Evolutionary conservation across 2,329 filamentous ascomycete species (phyloP).

Genomic region (Seiridium cupressi): DNA sequence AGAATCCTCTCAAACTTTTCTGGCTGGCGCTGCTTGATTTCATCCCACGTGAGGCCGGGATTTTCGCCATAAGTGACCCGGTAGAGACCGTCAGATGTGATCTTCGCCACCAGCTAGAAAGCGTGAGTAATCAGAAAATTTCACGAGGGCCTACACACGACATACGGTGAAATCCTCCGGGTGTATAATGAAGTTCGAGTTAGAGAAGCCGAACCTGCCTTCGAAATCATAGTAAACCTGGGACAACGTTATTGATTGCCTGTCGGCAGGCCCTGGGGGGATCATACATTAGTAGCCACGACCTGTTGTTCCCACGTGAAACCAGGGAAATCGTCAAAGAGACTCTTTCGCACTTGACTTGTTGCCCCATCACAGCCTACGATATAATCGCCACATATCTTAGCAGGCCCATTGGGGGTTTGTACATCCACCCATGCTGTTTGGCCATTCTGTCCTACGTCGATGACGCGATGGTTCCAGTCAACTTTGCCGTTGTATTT

Average conservation of each 20-base stretch:
- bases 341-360: conserved; percentile 42
- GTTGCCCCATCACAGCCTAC: conserved; percentile 56
- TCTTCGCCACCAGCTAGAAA: conserved; percentile 56
- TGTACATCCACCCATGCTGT: conserved; percentile 45
- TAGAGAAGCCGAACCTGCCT: conserved; percentile 47
- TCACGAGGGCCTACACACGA: background rate
- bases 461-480: conserved; percentile 46
- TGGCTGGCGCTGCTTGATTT: conserved; percentile 52
- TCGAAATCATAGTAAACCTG: conserved; percentile 62
- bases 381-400: conserved; percentile 49
- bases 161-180: conserved; percentile 54
- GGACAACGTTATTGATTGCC: background rate
- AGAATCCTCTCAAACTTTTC: conserved; percentile 56
- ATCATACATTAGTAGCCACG: conserved; percentile 58
- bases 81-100: conserved; percentile 59
- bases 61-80: conserved; percentile 63
- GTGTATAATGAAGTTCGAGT: conserved; percentile 61
- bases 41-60: conserved; percentile 48
- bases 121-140: too few species aligned
- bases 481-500: conserved; percentile 33
- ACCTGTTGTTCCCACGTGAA: conserved; percentile 61
- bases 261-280: background rate
- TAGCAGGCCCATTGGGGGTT: conserved; percentile 32
- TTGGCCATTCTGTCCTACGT: conserved; percentile 42
- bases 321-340: conserved; percentile 57